A percentile compares a stretch with the other conserved stretches of the same genome.
These are phyloP conservation scores for Fistulinella prunicolor DNA, from an alignment of 768 basidiomycete species.

Conservation along the genomic window DNA sequence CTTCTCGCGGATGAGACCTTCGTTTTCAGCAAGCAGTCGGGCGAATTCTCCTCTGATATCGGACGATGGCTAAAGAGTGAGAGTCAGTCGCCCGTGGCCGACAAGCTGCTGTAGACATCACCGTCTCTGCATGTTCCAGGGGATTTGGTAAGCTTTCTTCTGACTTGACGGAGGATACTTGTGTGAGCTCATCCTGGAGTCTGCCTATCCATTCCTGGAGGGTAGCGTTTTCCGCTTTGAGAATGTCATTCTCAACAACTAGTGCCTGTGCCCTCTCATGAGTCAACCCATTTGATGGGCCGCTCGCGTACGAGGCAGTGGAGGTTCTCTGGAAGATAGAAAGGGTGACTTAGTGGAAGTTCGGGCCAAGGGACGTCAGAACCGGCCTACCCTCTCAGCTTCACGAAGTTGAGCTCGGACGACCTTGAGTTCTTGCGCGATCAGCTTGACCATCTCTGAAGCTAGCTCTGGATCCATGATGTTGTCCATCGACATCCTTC, in stretches of 20 bases:
- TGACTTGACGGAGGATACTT: conserved; percentile 14
- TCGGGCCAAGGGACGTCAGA: too few species aligned
- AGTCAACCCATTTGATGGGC: not conserved
- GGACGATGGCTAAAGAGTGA: conserved; percentile 5
- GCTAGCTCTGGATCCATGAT: conserved; percentile 26
- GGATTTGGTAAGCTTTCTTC: conserved; percentile 6
- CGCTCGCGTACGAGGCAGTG: not conserved
- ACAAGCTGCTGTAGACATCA: not conserved
- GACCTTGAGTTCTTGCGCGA: conserved; percentile 25
- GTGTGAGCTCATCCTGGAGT: conserved; percentile 12
- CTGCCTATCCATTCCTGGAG: conserved; percentile 14
- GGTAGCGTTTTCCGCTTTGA: conserved; percentile 19
- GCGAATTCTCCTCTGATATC: conserved; percentile 10
- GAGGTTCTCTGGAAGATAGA: conserved; percentile 9
- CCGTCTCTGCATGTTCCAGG: conserved; percentile 11
- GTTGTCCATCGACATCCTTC: conserved; percentile 15
- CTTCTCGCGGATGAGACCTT: conserved; percentile 15
- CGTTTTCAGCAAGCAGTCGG: conserved; percentile 13
- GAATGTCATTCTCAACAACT: conserved; percentile 13
- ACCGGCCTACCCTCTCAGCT: conserved; percentile 14
- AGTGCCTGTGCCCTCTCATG: conserved; percentile 10
- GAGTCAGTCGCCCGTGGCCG: conserved; percentile 2
- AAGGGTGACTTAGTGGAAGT: not conserved
- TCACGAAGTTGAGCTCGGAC: conserved; percentile 23
- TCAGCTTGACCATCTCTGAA: conserved; percentile 23